Base-by-base conservation (phyloP, 257 asterid genomes). In the Paraleonurus japonicus region DNA sequence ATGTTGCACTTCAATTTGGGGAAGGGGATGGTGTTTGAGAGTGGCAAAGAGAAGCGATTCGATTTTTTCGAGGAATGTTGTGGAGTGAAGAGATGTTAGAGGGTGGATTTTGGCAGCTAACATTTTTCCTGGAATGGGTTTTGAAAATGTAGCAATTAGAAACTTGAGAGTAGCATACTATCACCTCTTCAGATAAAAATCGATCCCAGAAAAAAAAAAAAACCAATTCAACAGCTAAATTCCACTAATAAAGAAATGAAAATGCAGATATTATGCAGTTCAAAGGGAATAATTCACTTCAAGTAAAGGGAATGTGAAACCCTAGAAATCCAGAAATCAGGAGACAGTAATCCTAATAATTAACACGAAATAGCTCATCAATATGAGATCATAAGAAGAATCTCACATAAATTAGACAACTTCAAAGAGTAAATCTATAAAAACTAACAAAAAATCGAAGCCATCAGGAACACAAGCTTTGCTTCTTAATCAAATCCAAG, bases 61-160 rank as follows among this genome's bases (percentile, higher is more conserved):
- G 83, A 61, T 51, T 69, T 74, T 61, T n/a, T n/a, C n/a, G 4
- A 75, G 45, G 60, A 4, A 15, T 24, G 41, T 50, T 33, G 65
- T 67, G n/a, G 71, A 20, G 59, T 60, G 59, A 37, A 75, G 79
- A 39, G 84, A 76, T 63, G 81, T 35, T 10, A 76, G 60, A n/a
- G 83, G 76, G 58, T 80, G 83, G 74, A 76, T 64, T 80, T 84
- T 82, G 41, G 84, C 83, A 35, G 87, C 81, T 69, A 87, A 71
- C 95, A 87, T 88, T 12, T 67, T 79, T 69, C 55, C 53, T 45
- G 53, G 17, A 45, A 45, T 45, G 20, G 19, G 19, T 45, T 45
- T n/a, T 45, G 20, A 15, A 45, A 45, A 45, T 45, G 53, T 45
- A 15, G 53, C 53, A 45, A 45, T 45, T 45, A 45, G 53, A 43